Evolutionary conservation across 2,329 filamentous ascomycete genomes (phyloP).

Genomic region (Penicillium fuscoglaucum): DNA sequence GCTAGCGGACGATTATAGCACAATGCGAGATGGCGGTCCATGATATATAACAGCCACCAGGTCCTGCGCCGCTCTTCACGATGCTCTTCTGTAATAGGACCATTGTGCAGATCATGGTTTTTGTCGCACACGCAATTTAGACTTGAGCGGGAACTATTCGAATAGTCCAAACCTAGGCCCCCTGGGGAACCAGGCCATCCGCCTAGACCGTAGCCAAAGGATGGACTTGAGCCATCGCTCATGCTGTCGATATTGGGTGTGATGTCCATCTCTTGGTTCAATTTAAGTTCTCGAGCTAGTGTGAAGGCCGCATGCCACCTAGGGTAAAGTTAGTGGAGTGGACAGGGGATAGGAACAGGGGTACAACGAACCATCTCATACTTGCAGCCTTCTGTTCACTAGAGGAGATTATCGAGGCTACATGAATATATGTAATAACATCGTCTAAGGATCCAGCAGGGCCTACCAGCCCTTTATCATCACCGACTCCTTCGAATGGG

Average conservation of each 20-base stretch:
- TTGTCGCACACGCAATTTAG: conserved; percentile 41
- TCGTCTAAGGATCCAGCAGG: conserved; percentile 79
- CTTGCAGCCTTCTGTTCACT: conserved; percentile 96
- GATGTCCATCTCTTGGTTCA: conserved; percentile 71
- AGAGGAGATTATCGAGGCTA: conserved; percentile 87
- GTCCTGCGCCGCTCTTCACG: conserved; percentile 84
- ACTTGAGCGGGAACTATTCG: conserved; percentile 33
- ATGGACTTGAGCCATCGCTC: conserved; percentile 34
- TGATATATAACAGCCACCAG: conserved; percentile 92
- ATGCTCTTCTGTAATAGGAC: conserved; percentile 68
- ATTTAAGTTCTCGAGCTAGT: conserved; percentile 79
- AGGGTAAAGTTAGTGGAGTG: conserved; percentile 6
- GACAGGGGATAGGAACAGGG: background rate
- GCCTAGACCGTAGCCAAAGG: conserved; percentile 34
- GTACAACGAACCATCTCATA: conserved; percentile 64
- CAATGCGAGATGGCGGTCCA: conserved; percentile 83
- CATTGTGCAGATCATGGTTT: conserved; percentile 22
- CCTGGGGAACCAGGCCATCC: conserved; percentile 53
- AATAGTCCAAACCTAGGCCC: conserved; percentile 47
- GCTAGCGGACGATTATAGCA: conserved; percentile 91
- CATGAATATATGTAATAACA: conserved; percentile 86
- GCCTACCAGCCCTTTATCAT: conserved; percentile 40
- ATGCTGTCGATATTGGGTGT: conserved; percentile 33
- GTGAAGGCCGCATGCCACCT: conserved; percentile 91
- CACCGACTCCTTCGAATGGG: conserved; percentile 59